These are phyloP conservation scores for Rubia balearica DNA, from an alignment of 305 asterid species.

Conservation along the genomic window DNA sequence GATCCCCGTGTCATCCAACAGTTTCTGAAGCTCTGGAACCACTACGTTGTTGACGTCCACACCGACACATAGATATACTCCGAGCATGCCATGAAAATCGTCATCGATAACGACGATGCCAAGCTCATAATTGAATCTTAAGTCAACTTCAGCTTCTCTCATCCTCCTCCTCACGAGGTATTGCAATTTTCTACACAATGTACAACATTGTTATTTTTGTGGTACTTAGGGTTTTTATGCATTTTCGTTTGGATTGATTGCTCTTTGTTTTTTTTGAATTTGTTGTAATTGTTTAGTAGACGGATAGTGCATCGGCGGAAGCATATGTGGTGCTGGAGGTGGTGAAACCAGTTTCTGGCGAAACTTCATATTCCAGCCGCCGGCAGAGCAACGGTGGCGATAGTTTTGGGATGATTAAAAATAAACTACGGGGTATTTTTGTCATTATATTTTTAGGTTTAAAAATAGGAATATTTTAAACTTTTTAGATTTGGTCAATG, in stretches of 20 bases:
- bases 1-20: slow-evolving; percentile 87
- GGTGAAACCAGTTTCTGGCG: too few species aligned
- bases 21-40: slow-evolving; percentile 74
- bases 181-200: not conserved
- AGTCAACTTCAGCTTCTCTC: slow-evolving; percentile 86
- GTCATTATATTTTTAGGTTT: too few species aligned
- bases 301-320: too few species aligned
- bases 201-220: not conserved
- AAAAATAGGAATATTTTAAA: too few species aligned
- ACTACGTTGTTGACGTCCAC: slow-evolving; percentile 69
- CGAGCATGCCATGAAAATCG: slow-evolving; percentile 70
- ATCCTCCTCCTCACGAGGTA: slow-evolving; percentile 96
- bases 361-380: too few species aligned
- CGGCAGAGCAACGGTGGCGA: too few species aligned
- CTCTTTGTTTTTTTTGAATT: too few species aligned
- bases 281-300: too few species aligned
- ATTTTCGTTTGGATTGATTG: not conserved
- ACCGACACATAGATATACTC: slow-evolving; percentile 82
- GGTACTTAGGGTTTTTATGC: not conserved
- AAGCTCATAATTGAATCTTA: slow-evolving; percentile 80
- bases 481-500: too few species aligned
- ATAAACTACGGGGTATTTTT: too few species aligned
- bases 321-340: too few species aligned
- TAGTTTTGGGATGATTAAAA: too few species aligned
- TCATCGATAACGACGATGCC: slow-evolving; percentile 72